These are phyloP conservation scores for Aspergillus oerlinghausenensis DNA, from an alignment of 2,329 filamentous ascomycete species.

Conservation along the genomic window DNA sequence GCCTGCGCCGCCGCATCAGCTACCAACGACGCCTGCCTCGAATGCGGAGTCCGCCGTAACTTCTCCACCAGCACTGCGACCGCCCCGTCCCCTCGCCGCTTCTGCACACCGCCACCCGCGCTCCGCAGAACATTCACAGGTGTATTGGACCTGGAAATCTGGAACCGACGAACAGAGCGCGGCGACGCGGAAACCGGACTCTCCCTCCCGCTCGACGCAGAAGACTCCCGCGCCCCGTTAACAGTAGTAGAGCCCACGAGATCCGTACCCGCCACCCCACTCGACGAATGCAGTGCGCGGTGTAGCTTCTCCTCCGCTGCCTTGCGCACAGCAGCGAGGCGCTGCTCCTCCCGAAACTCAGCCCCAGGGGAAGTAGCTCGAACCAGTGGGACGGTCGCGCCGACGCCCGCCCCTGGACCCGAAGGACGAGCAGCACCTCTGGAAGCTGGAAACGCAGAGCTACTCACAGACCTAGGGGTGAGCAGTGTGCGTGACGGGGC, in stretches of 20 bases:
- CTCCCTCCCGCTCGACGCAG: conserved; percentile 9
- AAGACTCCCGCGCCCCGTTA: conserved; percentile 1
- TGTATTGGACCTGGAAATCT: conserved; percentile 33
- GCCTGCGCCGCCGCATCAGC: conserved; percentile 23
- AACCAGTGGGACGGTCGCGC: conserved; percentile 34
- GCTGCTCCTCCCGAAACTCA: conserved; percentile 34
- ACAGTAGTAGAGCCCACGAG: not conserved
- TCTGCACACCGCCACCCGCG: conserved; percentile 32
- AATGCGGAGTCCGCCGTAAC: conserved; percentile 28
- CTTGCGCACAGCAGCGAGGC: conserved; percentile 23
- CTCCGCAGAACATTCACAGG: conserved; percentile 22
- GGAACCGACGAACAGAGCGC: conserved; percentile 34
- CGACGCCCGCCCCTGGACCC: conserved; percentile 6
- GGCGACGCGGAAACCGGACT: conserved; percentile 18
- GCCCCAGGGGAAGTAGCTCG: conserved; percentile 41
- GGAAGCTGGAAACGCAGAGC: conserved; percentile 13
- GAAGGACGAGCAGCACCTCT: not conserved
- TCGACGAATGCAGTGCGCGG: conserved; percentile 22
- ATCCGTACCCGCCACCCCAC: conserved; percentile 3
- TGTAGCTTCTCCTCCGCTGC: conserved; percentile 28
- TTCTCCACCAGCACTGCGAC: conserved; percentile 41
- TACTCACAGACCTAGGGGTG: conserved; percentile 34
- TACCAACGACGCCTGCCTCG: conserved; percentile 30
- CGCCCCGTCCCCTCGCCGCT: conserved; percentile 25
- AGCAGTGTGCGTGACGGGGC: conserved; percentile 23